Percentiles rank a stretch among this genome's conserved stretches.
phyloP scores from a whole-genome alignment of 805 yeast genomes.

The Myxozyma mucilagina region DNA sequence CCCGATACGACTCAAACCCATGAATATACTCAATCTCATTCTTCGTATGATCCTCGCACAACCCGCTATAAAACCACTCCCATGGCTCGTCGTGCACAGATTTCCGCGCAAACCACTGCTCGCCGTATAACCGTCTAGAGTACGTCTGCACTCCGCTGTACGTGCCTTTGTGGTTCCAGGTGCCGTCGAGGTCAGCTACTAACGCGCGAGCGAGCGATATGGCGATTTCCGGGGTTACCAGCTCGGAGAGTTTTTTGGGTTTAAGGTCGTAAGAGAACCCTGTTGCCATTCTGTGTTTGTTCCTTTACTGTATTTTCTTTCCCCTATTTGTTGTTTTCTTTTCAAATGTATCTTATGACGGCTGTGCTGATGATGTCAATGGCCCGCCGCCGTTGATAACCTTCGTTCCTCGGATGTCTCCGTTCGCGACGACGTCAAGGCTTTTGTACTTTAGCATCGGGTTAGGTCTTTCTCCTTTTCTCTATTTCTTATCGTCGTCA shows the following conservation, averaged over 20 bases:
- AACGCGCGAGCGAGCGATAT: slow-evolving; percentile 24
- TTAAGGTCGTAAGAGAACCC: slow-evolving; percentile 19
- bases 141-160: slow-evolving; percentile 18
- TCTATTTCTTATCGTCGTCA: background rate
- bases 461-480: background rate
- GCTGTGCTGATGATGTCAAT: no score
- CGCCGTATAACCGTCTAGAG: slow-evolving; percentile 22
- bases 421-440: no score
- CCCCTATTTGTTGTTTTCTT: background rate
- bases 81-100: slow-evolving; percentile 40
- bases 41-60: slow-evolving; percentile 43
- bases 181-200: slow-evolving; percentile 18
- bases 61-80: slow-evolving; percentile 36
- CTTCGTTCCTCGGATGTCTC: background rate
- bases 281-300: slow-evolving; percentile 1
- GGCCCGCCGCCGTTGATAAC: no score
- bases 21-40: slow-evolving; percentile 44
- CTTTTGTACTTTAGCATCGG: no score
- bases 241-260: slow-evolving; percentile 5
- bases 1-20: slow-evolving; percentile 36
- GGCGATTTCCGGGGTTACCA: slow-evolving; percentile 20
- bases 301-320: background rate
- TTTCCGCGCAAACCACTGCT: slow-evolving; percentile 44
- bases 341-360: background rate
- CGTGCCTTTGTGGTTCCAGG: slow-evolving; percentile 8